Evolutionary conservation across 768 basidiomycete species (phyloP), one percentile per base, ranked within the genome.

Genomic region (Neoboletus magnificus): DNA sequence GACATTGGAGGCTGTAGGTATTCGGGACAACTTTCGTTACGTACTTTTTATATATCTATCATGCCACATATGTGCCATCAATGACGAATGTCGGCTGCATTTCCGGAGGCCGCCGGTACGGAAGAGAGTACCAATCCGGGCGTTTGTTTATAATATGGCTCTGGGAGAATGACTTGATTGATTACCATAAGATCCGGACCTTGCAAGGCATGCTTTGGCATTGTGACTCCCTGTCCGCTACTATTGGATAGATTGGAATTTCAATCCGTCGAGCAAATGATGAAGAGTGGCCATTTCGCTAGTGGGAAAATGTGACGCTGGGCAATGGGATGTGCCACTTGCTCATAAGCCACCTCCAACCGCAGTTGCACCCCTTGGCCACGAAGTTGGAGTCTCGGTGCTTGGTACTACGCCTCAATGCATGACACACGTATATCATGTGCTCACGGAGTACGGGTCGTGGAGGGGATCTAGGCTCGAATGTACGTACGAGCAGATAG

Each of bases 401-500:
- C 40, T 52, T 33, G 22, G 32, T 40, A 12, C 20, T 40, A 12
- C 20, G 47, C 50, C 59, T 50, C 48, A 23, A 40, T 18, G 35
- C 23, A 22, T 30, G 44, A 54, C 44, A 39, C 64, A 59, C 27
- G 43, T 48, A 37, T 42, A 52, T 55, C 56, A 51, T 57, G 35
- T 43, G 54, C 12, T 35, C n/a, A 15, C 7, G 16, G 27, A 46
- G 45, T 41, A 48, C 23, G 55, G 46, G 43, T 56, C 46, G 51
- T 50, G 55, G 32, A 36, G 18, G 50, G 29, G 30, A 57, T 41
- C 62, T 58, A 37, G 59, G 13, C 52, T 48, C 32, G 15, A 33
- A 50, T 37, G 54, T 64, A 65, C 63, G 59, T 66, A 66, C 33
- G 51, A 43, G 7, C 16, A 9, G 45, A 40, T 41, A 42, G 23